Percentiles rank a stretch among this genome's conserved stretches.
phyloP scores from a whole-genome alignment of 371 early-diverging fungal genomes.

The Mucor ambiguus region DNA sequence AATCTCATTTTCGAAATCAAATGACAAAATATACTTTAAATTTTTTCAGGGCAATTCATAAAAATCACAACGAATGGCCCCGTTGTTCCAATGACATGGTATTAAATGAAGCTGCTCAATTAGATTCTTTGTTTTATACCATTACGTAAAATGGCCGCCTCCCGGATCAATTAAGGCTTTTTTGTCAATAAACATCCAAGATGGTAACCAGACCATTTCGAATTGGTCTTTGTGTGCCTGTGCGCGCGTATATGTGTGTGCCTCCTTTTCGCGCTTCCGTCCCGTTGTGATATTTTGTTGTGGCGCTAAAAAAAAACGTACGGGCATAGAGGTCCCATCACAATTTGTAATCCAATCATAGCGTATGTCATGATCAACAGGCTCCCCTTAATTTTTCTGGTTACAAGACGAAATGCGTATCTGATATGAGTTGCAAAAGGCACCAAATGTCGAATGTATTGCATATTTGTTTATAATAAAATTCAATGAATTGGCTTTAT shows the following conservation, averaged over 20 bases:
- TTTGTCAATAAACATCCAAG: background rate
- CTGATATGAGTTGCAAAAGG: background rate
- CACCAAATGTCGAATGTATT: background rate
- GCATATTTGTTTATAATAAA: background rate
- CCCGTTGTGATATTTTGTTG: background rate
- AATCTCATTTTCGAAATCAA: background rate
- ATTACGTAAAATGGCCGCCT: background rate
- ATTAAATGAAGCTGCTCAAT: background rate
- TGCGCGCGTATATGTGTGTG: background rate
- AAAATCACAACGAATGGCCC: background rate
- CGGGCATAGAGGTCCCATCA: slow-evolving; percentile 2
- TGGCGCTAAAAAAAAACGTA: slow-evolving; percentile 3
- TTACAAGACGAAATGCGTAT: background rate
- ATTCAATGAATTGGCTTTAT: background rate
- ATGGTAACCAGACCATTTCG: background rate
- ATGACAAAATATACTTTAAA: background rate
- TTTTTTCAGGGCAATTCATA: background rate
- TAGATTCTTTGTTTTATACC: background rate
- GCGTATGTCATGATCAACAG: background rate
- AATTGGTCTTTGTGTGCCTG: background rate
- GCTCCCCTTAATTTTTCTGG: background rate
- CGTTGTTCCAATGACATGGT: background rate
- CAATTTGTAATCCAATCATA: background rate
- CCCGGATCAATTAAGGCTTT: background rate
- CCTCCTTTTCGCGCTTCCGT: background rate